Percentiles rank a stretch among this genome's conserved stretches.
Conservation (phyloP, 2,329 filamentous ascomycete species). For the Pestalotiopsis sp. region DNA sequence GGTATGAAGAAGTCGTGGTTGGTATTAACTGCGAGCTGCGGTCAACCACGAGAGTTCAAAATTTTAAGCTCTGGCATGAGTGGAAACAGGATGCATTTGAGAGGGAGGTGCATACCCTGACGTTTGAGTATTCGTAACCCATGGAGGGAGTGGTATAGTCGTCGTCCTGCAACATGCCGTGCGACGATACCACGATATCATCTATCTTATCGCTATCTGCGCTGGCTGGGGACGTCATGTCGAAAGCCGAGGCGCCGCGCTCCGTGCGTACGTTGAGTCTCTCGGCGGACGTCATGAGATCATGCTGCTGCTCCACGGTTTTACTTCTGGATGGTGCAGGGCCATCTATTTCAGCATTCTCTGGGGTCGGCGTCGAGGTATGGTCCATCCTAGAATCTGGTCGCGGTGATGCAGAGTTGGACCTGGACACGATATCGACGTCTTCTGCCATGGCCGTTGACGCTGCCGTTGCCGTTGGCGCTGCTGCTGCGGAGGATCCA, state of each 20-base stretch:
- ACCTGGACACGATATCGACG: constrained; percentile 24
- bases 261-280: constrained; percentile 14
- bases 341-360: constrained; percentile 18
- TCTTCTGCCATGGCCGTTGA: constrained; percentile 14
- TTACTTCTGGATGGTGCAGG: constrained; percentile 19
- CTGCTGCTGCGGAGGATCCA: background rate
- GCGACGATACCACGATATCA: constrained; percentile 20
- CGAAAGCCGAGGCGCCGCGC: constrained; percentile 16
- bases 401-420: constrained; percentile 28
- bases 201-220: constrained; percentile 23
- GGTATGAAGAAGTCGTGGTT: constrained; percentile 80
- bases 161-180: constrained; percentile 21
- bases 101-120: constrained; percentile 47
- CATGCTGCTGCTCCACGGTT: constrained; percentile 6
- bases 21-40: constrained; percentile 64
- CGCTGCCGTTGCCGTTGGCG: background rate
- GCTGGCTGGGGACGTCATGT: constrained; percentile 22
- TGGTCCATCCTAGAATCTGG: constrained; percentile 26
- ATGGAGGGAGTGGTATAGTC: constrained; percentile 39
- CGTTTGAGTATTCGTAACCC: constrained; percentile 57
- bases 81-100: background rate
- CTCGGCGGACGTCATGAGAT: constrained; percentile 21
- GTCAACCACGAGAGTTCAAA: background rate
- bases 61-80: background rate
- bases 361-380: constrained; percentile 20